phyloP scores from a whole-genome alignment of 1,284 basidiomycete genomes.

The Xerocomus minutiporus region DNA sequence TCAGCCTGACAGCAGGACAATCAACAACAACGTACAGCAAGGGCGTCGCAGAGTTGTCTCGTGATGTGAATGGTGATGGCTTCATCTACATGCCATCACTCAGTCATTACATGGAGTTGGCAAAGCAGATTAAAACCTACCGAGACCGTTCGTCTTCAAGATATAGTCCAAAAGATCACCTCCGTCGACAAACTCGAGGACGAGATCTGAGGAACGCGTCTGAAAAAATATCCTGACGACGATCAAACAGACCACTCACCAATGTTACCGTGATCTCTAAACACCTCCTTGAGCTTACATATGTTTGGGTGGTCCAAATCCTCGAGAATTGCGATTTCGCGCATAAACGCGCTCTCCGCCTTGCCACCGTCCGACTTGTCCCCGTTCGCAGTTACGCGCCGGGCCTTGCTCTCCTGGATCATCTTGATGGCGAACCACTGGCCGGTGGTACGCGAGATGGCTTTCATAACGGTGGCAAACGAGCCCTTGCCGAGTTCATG shows the following conservation, averaged over 20 bases:
- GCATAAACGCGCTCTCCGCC: constrained; percentile 44
- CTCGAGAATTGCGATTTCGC: constrained; percentile 81
- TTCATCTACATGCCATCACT: constrained; percentile 45
- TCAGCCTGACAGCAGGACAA: constrained; percentile 1
- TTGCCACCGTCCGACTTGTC: constrained; percentile 20
- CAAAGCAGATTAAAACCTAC: constrained; percentile 40
- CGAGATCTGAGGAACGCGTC: constrained; percentile 48
- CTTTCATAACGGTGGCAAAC: constrained; percentile 76
- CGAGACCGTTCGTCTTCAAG: constrained; percentile 49
- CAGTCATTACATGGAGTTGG: constrained; percentile 1
- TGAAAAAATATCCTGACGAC: neutral
- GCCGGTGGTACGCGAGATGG: constrained; percentile 55
- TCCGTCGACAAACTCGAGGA: constrained; percentile 78
- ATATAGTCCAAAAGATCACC: constrained; percentile 88
- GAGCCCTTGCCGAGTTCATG: constrained; percentile 73
- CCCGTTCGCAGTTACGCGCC: constrained; percentile 34
- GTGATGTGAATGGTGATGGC: constrained; percentile 56
- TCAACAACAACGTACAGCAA: constrained; percentile 45
- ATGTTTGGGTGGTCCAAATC: constrained; percentile 76
- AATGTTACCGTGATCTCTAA: constrained; percentile 64
- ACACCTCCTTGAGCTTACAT: constrained; percentile 76
- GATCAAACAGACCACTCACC: constrained; percentile 40
- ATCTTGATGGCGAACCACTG: constrained; percentile 74
- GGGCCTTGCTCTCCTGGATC: constrained; percentile 50
- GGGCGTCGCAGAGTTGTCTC: constrained; percentile 69